phyloP scores from a whole-genome alignment of 345 rosid genomes.

The Salix arbutifolia region DNA sequence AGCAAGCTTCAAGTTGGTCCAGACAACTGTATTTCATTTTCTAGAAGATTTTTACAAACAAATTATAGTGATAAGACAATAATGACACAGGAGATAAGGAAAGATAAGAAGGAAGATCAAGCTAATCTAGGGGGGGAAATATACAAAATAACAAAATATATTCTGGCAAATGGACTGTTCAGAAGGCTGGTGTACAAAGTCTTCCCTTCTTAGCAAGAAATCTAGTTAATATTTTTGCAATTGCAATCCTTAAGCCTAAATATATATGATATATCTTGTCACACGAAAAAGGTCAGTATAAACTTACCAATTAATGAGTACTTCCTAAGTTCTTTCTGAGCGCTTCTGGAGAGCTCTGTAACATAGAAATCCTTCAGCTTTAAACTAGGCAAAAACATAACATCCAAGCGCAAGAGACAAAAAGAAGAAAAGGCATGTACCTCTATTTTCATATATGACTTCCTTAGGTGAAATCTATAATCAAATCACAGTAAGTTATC shows the following conservation, averaged over 20 bases:
- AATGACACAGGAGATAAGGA: too few relatives aligned
- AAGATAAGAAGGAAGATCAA: too few relatives aligned
- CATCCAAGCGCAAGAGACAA: not conserved
- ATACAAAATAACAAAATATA: not conserved
- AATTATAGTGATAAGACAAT: too few relatives aligned
- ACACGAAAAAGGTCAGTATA: not conserved
- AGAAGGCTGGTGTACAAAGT: not conserved
- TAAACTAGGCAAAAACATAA: not conserved
- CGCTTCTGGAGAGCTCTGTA: slow-evolving; percentile 82
- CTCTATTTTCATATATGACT: slow-evolving; percentile 73
- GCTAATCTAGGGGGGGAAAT: not conserved
- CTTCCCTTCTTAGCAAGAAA: not conserved
- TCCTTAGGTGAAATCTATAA: slow-evolving; percentile 88
- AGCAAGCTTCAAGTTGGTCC: too few relatives aligned
- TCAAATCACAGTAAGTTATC: slow-evolving; percentile 12
- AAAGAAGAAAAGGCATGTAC: slow-evolving; percentile 28
- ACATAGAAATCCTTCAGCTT: slow-evolving; percentile 16
- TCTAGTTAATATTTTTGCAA: too few relatives aligned
- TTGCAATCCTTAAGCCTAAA: too few relatives aligned
- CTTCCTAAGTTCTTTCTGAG: slow-evolving; percentile 75
- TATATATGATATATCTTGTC: too few relatives aligned
- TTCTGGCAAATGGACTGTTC: not conserved
- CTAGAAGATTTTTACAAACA: too few relatives aligned
- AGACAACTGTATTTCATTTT: too few relatives aligned
- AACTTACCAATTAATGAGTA: slow-evolving; percentile 62